phyloP scores from a whole-genome alignment of 1,284 basidiomycete genomes.

The Cutaneotrichosporon daszewskae region DNA sequence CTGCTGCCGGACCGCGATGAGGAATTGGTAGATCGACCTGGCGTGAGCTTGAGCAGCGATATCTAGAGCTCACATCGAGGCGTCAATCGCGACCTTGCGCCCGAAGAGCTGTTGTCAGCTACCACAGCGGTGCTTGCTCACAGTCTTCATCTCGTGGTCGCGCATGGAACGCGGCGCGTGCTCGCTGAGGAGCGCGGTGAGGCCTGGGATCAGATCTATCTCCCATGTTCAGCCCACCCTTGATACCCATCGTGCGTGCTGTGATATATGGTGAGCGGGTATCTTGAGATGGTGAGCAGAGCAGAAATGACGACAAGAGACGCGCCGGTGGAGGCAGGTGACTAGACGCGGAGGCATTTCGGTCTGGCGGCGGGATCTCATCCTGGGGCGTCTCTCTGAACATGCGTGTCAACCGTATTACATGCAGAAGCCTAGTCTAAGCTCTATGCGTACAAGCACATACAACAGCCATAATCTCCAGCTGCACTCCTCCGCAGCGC shows the following conservation, averaged over 20 bases:
- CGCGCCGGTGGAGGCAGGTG: slow-evolving; percentile 5
- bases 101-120: slow-evolving; percentile 63
- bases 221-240: slow-evolving; percentile 21
- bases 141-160: slow-evolving; percentile 91
- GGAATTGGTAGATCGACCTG: slow-evolving; percentile 66
- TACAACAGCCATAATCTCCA: too few species aligned
- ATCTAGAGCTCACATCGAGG: slow-evolving; percentile 67
- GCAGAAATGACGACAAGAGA: neutral
- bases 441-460: too few species aligned
- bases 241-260: slow-evolving; percentile 40
- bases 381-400: too few species aligned
- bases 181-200: slow-evolving; percentile 81
- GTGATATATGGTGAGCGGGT: neutral
- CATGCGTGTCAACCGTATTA: too few species aligned
- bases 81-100: slow-evolving; percentile 97
- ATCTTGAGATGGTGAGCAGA: neutral
- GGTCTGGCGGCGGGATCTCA: too few species aligned
- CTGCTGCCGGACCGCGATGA: slow-evolving; percentile 92
- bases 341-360: too few species aligned
- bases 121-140: slow-evolving; percentile 10
- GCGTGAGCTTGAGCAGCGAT: slow-evolving; percentile 13
- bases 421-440: too few species aligned
- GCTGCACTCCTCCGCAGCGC: too few species aligned
- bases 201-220: slow-evolving; percentile 50
- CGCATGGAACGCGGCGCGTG: slow-evolving; percentile 81